A percentile compares a stretch with the other conserved stretches of the same genome.
phyloP scores from a whole-genome alignment of 1,284 basidiomycete genomes.

The Melampsora abietis-canadensis region DNA sequence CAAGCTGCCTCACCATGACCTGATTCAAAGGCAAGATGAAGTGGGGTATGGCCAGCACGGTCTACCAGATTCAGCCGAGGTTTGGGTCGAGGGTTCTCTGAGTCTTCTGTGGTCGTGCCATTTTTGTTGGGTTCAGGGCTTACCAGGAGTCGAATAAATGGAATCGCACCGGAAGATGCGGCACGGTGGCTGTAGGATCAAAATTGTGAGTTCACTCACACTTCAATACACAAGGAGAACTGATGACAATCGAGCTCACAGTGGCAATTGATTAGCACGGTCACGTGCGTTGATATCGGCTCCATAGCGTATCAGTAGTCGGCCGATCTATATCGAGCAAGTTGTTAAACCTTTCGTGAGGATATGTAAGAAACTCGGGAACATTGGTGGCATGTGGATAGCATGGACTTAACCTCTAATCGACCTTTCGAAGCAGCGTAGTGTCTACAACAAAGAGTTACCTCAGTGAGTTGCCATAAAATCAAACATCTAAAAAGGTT shows the following conservation, averaged over 20 bases:
- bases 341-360: constrained; percentile 49
- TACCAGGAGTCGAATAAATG: constrained; percentile 75
- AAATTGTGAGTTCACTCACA: constrained; percentile 39
- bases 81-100: constrained; percentile 73
- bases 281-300: constrained; percentile 90
- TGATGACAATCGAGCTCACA: constrained; percentile 59
- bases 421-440: constrained; percentile 91
- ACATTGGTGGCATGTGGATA: not conserved
- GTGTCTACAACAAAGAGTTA: constrained; percentile 61
- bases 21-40: constrained; percentile 94
- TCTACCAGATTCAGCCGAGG: constrained; percentile 64
- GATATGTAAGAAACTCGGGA: not conserved
- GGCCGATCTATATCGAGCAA: constrained; percentile 66
- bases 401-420: constrained; percentile 62
- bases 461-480: not conserved
- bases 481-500: not conserved
- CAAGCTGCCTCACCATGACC: constrained; percentile 86
- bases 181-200: constrained; percentile 71
- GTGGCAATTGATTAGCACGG: constrained; percentile 79
- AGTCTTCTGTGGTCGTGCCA: constrained; percentile 56
- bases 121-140: constrained; percentile 59
- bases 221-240: no score
- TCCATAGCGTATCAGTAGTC: constrained; percentile 73
- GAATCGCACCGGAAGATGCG: constrained; percentile 84
- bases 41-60: constrained; percentile 75